These are phyloP conservation scores for Serendipita sp. DNA, from an alignment of 768 basidiomycete species.

Conservation along the genomic window DNA sequence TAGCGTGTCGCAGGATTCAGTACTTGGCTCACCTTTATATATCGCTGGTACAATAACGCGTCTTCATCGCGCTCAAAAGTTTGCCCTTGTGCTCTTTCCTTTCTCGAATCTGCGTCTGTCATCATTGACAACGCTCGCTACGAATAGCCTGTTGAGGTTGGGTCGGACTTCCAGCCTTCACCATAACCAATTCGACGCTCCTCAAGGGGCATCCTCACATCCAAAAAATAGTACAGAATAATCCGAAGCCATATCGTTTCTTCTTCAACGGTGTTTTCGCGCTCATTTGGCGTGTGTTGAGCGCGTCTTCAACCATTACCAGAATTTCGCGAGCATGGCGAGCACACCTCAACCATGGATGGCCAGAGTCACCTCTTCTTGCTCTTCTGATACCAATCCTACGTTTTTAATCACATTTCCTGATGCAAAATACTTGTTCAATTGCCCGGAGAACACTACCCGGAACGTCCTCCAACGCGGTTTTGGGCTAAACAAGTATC, in stretches of 20 bases:
- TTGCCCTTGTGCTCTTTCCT: neutral
- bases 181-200: neutral
- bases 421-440: slow-evolving; percentile 72
- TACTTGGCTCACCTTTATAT: neutral
- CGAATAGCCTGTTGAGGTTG: neutral
- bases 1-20: neutral
- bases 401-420: slow-evolving; percentile 61
- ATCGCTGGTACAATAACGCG: neutral
- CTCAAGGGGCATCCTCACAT: neutral
- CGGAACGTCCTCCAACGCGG: slow-evolving; percentile 54
- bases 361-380: slow-evolving; percentile 10
- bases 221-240: neutral
- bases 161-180: too few species aligned
- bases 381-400: slow-evolving; percentile 55
- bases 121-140: neutral
- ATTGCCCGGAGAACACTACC: slow-evolving; percentile 66
- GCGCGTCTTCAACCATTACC: neutral
- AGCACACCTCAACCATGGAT: slow-evolving; percentile 10
- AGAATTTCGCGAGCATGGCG: neutral
- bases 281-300: neutral
- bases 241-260: neutral
- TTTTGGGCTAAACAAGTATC: slow-evolving; percentile 47
- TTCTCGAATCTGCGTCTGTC: neutral
- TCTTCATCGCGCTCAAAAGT: neutral
- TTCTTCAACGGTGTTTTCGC: neutral